phyloP scores from a whole-genome alignment of 2,329 filamentous ascomycete species.

The Akanthomyces uredinophilus region DNA sequence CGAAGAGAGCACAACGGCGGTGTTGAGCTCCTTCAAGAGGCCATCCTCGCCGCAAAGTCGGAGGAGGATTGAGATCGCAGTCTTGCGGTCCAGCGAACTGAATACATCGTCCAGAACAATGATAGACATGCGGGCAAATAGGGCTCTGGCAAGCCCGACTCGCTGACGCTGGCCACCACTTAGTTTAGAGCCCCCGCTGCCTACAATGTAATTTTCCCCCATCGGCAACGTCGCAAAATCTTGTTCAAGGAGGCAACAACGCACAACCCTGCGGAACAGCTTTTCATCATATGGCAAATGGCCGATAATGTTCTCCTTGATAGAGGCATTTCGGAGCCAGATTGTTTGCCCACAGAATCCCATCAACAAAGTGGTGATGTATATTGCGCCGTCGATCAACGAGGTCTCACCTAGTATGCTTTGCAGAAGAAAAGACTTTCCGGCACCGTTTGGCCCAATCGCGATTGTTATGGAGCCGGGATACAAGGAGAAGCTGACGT shows the following conservation, averaged over 20 bases:
- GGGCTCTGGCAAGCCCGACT: slow-evolving; percentile 12
- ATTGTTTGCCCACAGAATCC: background rate
- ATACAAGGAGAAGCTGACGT: background rate
- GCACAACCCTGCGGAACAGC: background rate
- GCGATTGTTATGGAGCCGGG: background rate
- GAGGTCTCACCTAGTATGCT: background rate
- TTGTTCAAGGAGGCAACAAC: background rate
- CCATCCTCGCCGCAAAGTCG: slow-evolving; percentile 14
- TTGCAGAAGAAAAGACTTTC: background rate
- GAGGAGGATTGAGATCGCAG: background rate
- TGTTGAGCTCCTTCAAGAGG: slow-evolving; percentile 6
- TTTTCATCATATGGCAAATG: background rate
- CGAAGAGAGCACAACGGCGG: background rate
- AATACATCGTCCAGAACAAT: slow-evolving; percentile 16
- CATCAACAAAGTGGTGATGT: background rate
- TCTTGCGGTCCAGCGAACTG: slow-evolving; percentile 15
- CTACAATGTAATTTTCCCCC: background rate
- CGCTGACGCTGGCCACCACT: slow-evolving; percentile 1
- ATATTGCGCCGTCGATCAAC: background rate
- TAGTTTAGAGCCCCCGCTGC: background rate
- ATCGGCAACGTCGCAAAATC: background rate
- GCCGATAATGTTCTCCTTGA: slow-evolving; percentile 1
- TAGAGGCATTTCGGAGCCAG: slow-evolving; percentile 1
- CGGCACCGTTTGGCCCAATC: background rate
- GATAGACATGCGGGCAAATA: slow-evolving; percentile 8